Conservation (phyloP, 306 rosid genomes). For the Morella rubra region DNA sequence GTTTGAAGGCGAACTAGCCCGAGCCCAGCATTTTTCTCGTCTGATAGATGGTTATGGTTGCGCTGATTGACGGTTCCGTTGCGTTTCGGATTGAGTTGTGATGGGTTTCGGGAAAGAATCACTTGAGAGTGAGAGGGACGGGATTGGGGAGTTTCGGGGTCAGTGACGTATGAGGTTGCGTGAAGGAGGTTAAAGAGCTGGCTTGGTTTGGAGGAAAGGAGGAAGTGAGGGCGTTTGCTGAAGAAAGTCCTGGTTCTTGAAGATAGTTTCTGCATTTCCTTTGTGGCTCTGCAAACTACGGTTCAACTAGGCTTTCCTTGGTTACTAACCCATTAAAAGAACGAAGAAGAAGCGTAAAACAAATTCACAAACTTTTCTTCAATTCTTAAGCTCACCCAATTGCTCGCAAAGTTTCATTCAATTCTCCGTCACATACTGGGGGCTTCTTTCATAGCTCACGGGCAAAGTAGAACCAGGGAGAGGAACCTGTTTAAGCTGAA, state of each 20-base stretch:
- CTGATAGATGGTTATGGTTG: not conserved
- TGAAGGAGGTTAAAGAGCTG: conserved; percentile 11
- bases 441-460: too few species aligned
- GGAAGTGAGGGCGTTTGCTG: conserved; percentile 10
- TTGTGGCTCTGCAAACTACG: not conserved
- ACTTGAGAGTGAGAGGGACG: conserved; percentile 13
- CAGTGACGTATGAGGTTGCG: conserved; percentile 13
- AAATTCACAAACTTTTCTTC: too few species aligned
- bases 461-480: too few species aligned
- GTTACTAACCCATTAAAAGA: not conserved
- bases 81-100: conserved; percentile 5
- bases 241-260: conserved; percentile 27
- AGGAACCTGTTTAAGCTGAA: too few species aligned
- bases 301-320: not conserved
- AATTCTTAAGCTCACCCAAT: too few species aligned
- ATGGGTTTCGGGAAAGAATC: conserved; percentile 16
- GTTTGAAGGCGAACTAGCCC: conserved; percentile 45
- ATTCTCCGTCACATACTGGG: too few species aligned
- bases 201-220: conserved; percentile 24
- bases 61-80: conserved; percentile 7
- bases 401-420: conserved; percentile 33
- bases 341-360: too few species aligned
- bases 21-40: conserved; percentile 23
- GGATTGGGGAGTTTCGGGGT: conserved; percentile 18
- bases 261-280: conserved; percentile 43